phyloP scores from a whole-genome alignment of 805 yeast species.

The Starmerella riodocensis region DNA sequence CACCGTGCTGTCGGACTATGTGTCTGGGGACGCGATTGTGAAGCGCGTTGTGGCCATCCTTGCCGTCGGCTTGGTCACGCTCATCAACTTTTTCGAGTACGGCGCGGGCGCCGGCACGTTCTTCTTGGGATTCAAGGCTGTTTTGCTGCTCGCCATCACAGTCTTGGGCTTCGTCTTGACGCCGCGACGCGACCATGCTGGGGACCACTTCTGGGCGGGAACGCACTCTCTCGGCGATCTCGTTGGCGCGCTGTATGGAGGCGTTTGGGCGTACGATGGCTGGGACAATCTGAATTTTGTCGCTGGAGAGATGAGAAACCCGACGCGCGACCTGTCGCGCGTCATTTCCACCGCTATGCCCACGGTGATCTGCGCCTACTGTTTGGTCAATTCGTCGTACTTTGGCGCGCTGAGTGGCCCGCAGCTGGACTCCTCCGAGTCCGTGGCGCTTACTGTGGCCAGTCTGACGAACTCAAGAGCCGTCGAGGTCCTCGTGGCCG shows the following conservation, averaged over 20 bases:
- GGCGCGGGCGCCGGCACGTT: slow-evolving; percentile 27
- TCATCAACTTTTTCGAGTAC: slow-evolving; percentile 25
- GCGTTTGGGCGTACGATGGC: slow-evolving; percentile 35
- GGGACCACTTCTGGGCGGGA: slow-evolving; percentile 29
- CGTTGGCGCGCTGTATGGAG: slow-evolving; percentile 31
- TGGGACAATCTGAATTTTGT: slow-evolving; percentile 35
- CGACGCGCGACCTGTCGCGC: slow-evolving; percentile 28
- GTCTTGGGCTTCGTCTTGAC: slow-evolving; percentile 30
- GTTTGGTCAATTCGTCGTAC: slow-evolving; percentile 29
- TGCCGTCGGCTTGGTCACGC: slow-evolving; percentile 23
- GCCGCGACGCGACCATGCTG: slow-evolving; percentile 29
- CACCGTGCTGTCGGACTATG: slow-evolving; percentile 30
- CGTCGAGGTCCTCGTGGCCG: slow-evolving; percentile 25
- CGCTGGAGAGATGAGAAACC: slow-evolving; percentile 31
- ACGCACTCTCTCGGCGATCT: slow-evolving; percentile 25
- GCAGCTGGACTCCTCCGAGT: slow-evolving; percentile 28
- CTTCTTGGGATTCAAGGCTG: slow-evolving; percentile 27
- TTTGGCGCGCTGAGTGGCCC: slow-evolving; percentile 66
- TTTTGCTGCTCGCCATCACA: slow-evolving; percentile 23
- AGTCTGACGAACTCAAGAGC: slow-evolving; percentile 22
- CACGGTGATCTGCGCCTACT: slow-evolving; percentile 27
- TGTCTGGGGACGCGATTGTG: slow-evolving; percentile 20
- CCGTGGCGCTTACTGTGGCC: slow-evolving; percentile 30
- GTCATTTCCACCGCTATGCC: slow-evolving; percentile 33
- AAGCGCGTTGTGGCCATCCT: slow-evolving; percentile 26